phyloP scores from a whole-genome alignment of 495 filamentous ascomycete species.

The Platismatia glauca region DNA sequence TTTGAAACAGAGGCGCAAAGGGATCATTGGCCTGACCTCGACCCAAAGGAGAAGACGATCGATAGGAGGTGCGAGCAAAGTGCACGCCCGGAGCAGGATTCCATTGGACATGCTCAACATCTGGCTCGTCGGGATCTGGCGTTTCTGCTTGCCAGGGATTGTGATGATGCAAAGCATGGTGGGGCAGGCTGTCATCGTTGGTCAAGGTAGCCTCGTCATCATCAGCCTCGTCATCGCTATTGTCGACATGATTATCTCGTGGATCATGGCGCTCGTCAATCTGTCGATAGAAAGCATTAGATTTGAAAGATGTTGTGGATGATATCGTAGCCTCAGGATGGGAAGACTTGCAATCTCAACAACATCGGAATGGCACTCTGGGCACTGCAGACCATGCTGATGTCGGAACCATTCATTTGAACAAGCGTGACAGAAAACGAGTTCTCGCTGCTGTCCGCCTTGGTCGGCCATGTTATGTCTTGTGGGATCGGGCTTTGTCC shows the following conservation, averaged over 20 bases:
- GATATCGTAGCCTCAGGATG: not conserved
- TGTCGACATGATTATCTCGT: conserved; percentile 17
- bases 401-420: conserved; percentile 67
- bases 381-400: conserved; percentile 59
- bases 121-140: conserved; percentile 34
- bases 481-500: not conserved
- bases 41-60: conserved; percentile 1
- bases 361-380: conserved; percentile 67
- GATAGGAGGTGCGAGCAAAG: conserved; percentile 28
- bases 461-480: conserved; percentile 18
- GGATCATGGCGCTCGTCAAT: conserved; percentile 37
- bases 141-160: conserved; percentile 26
- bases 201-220: conserved; percentile 19
- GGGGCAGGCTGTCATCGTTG: conserved; percentile 16
- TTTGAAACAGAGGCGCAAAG: conserved; percentile 15
- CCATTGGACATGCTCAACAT: conserved; percentile 32
- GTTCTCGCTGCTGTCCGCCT: conserved; percentile 44
- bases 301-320: not conserved
- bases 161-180: conserved; percentile 26
- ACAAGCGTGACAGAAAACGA: conserved; percentile 78
- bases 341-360: conserved; percentile 65
- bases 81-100: conserved; percentile 31
- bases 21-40: conserved; percentile 20
- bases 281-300: conserved; percentile 20
- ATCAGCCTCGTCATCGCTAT: conserved; percentile 16